Evolutionary conservation across 1,284 basidiomycete genomes (phyloP), one percentile per base, ranked within the genome.

Genomic region (Microbotryum lychnidis-dioicae): DNA sequence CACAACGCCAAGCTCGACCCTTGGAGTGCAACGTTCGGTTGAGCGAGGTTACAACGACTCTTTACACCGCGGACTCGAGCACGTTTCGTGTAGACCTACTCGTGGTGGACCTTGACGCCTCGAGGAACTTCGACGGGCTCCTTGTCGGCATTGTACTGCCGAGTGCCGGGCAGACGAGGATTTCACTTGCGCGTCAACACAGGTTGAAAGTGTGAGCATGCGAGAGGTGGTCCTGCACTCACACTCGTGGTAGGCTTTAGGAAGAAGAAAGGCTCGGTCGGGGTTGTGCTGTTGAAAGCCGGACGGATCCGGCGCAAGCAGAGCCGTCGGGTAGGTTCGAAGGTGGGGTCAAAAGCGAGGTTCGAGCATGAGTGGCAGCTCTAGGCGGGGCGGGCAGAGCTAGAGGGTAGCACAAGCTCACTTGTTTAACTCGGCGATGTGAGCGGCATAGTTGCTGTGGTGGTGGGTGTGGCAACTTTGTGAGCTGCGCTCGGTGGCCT

Each of bases 231-330:
- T 42, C 4, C 12, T 42, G 37, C 16, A 42, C 37, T 18, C 37
- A 42, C 37, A 18, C 37, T 42, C 4, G 87, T 84, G 3, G 94
- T 97, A 6, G 94, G 94, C 78, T 98, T 98, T 48, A 97, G 79
- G 80, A 97, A 98, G 82, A 97, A 96, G 81, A 98, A 97, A 0
- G 94, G 94, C 74, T 97, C 92, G 73, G 86, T 90, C 2, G 94
- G 93, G 4, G 87, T 79, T 7, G 87, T 81, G 75, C 37, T 97
- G 97, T 73, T 86, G 87, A 54, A 97, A 83, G 75, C 97, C 93
- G 76, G 90, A 91, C 73, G 87, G 87, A 72, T 96, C 91, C 74
- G 73, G 3, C 74, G 73, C 61, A 75, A 74, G 20, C 14, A 42
- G 18, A 18, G 37, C 18, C 37, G 37, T 42, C 9, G 12, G 14